phyloP scores from a whole-genome alignment of 371 early-diverging fungal genomes.

The Umbelopsis sp. region DNA sequence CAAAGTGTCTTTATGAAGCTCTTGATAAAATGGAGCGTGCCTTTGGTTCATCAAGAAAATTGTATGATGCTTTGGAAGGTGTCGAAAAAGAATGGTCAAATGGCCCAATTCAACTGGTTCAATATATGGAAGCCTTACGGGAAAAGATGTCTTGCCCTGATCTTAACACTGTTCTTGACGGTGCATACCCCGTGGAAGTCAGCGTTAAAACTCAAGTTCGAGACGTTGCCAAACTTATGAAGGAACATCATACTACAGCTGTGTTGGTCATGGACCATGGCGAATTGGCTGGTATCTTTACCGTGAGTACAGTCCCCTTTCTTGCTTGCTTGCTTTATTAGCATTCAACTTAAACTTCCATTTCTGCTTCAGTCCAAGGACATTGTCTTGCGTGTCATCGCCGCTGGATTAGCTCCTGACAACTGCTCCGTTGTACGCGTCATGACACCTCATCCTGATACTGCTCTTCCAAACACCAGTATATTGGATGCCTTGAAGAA shows the following conservation, averaged over 20 bases:
- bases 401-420: conserved; percentile 89
- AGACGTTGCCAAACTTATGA: conserved; percentile 94
- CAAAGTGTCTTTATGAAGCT: conserved; percentile 93
- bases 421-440: conserved; percentile 93
- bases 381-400: conserved; percentile 94
- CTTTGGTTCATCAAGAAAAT: conserved; percentile 81
- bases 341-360: background rate
- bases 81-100: conserved; percentile 85
- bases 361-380: conserved; percentile 64
- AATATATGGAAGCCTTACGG: conserved; percentile 77
- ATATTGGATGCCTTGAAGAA: conserved; percentile 94
- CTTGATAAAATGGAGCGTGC: conserved; percentile 92
- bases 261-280: conserved; percentile 87
- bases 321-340: background rate
- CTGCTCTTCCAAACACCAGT: conserved; percentile 79
- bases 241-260: conserved; percentile 85
- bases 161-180: conserved; percentile 80
- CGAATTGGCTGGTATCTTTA: conserved; percentile 92
- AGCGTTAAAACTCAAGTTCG: conserved; percentile 80
- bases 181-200: conserved; percentile 74
- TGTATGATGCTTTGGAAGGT: conserved; percentile 92
- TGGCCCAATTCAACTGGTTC: conserved; percentile 60
- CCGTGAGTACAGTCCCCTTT: conserved; percentile 60
- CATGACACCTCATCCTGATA: conserved; percentile 99
- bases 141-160: conserved; percentile 92